Percentiles rank a stretch among this genome's conserved stretches.
Evolutionary conservation across 768 basidiomycete species (phyloP).

Genomic region (Leccinum subtestaceum): DNA sequence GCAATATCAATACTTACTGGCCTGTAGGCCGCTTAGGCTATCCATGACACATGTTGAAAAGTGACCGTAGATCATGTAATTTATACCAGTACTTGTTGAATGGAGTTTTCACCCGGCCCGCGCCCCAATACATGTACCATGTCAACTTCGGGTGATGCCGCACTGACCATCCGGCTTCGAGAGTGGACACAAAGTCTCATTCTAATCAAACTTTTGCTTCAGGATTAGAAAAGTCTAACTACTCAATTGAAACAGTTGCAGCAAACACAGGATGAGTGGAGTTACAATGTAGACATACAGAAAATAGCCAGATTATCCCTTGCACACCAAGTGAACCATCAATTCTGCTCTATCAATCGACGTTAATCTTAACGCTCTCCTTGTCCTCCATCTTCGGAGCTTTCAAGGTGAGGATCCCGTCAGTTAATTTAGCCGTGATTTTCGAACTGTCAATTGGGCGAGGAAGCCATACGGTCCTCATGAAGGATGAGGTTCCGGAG

Average conservation of each 20-base stretch:
- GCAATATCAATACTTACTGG: background rate
- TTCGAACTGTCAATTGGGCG: slow-evolving; percentile 54
- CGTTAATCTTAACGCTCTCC: slow-evolving; percentile 47
- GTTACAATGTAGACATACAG: slow-evolving; percentile 5
- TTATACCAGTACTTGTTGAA: too few species aligned
- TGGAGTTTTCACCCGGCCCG: too few species aligned
- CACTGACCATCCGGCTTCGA: too few species aligned
- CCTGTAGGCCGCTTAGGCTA: too few species aligned
- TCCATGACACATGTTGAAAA: too few species aligned
- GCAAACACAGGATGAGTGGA: background rate
- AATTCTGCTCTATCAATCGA: slow-evolving; percentile 22
- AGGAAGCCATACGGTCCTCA: slow-evolving; percentile 71
- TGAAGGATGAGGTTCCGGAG: slow-evolving; percentile 53
- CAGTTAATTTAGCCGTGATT: slow-evolving; percentile 61
- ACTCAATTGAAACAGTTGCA: background rate
- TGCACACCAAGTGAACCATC: background rate
- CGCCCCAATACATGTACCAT: too few species aligned
- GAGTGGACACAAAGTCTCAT: too few species aligned
- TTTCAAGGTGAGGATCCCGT: slow-evolving; percentile 66
- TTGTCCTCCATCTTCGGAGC: slow-evolving; percentile 61
- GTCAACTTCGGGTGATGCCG: too few species aligned
- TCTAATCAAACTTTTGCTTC: background rate
- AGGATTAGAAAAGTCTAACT: background rate
- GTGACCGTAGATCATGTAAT: too few species aligned
- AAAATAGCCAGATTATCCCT: background rate